Evolutionary conservation across 1,284 basidiomycete species (phyloP), one percentile per base, ranked within the genome.

Genomic region (Lignosus rhinocerotis): DNA sequence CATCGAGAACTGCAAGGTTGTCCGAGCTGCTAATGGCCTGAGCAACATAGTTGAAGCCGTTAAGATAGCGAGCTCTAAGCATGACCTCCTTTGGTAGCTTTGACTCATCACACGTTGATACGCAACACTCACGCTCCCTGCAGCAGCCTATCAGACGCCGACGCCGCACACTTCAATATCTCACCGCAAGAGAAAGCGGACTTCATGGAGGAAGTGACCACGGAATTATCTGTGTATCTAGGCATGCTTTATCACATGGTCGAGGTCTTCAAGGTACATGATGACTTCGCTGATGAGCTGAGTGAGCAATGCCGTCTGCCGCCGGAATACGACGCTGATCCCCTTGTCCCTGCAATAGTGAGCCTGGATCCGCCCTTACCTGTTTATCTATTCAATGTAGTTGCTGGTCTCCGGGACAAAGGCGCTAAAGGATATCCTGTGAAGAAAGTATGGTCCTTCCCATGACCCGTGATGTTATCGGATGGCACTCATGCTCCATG

Each of bases 351-450:
- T 43, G 25, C 30, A 56, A 10, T 51, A 97, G 94, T 98, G 95
- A 90, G 90, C 66, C 82, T 98, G 74, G 93, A 97, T 53, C 96
- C 96, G 3, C 94, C 96, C 8, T 77, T 99, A 19, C 96, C 96
- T 2, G 88, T 97, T 16, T 96, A 95, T 72, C 80, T 99, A 17
- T 93, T 98, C 76, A 90, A 90, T 55, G 82, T 96, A 53, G 88
- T 99, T 9, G 90, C 95, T 17, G 87, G 88, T 33, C 77, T 99
- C 51, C 88, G 94, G 63, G 97, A 99, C 70, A 95, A 94, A 76
- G 93, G 91, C 68, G 92, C 94, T 5, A 96, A 93, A 70, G 94
- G 94, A 1, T 98, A 97, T 73, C 95, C 96, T 0, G 92, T 96
- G 64, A 98, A 97, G 77, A 97, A 97, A 83, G 93, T 92, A 60